Evolutionary conservation across 2,329 filamentous ascomycete genomes (phyloP).

Genomic region (Aspergillus quadricinctus): DNA sequence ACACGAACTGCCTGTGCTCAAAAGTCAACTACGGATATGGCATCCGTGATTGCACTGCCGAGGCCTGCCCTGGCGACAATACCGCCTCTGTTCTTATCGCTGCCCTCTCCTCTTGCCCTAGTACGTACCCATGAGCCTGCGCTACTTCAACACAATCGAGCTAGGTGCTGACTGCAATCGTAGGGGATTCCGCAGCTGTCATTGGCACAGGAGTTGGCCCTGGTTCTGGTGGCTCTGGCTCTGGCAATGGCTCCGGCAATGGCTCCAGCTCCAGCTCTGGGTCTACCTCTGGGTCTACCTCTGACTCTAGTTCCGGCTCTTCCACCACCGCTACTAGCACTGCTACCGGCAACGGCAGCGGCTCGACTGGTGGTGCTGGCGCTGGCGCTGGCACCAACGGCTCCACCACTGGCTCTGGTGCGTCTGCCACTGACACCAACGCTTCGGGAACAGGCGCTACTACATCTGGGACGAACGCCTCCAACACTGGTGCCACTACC

Average conservation of each 20-base stretch:
- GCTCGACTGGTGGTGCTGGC: constrained; percentile 13
- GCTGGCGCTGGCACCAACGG: neutral
- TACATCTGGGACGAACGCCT: constrained; percentile 4
- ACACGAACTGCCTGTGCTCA: constrained; percentile 40
- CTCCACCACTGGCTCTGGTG: constrained; percentile 9
- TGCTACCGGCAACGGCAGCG: constrained; percentile 11
- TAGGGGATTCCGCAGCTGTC: constrained; percentile 9
- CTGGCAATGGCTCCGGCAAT: constrained; percentile 8
- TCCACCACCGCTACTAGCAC: constrained; percentile 16
- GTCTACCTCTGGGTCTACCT: constrained; percentile 2
- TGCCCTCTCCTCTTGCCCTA: constrained; percentile 34
- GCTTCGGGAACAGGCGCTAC: constrained; percentile 6
- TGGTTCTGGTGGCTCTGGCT: constrained; percentile 11
- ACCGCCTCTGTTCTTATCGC: constrained; percentile 27
- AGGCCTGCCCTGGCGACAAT: constrained; percentile 41
- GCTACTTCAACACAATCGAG: constrained; percentile 13
- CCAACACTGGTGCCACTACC: neutral
- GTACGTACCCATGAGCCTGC: neutral
- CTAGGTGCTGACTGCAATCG: constrained; percentile 5
- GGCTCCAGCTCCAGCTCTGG: constrained; percentile 7
- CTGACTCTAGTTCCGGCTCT: constrained; percentile 6
- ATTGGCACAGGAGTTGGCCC: constrained; percentile 10
- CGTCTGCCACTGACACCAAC: constrained; percentile 19
- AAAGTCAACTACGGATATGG: constrained; percentile 40
- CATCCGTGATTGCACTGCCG: constrained; percentile 43